Evolutionary conservation across 495 filamentous ascomycete genomes (phyloP), one percentile per base, ranked within the genome.

Genomic region (Geoglossum glabrum): DNA sequence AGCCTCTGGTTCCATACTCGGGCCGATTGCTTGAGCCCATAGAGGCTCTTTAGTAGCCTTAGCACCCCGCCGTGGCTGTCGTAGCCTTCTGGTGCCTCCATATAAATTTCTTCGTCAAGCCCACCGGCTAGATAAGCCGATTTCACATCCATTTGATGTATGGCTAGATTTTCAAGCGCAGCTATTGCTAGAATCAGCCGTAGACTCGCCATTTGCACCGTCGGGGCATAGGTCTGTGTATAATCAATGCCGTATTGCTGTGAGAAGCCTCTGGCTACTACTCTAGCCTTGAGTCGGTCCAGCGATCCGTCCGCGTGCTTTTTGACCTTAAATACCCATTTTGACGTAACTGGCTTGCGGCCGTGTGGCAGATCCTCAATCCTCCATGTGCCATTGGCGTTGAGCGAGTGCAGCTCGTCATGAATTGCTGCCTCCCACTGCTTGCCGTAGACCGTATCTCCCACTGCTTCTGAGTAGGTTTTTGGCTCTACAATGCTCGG

Each of bases 1-100:
- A 65, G 43, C 21, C 21, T 62, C 36, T 50, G 40, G 23, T 60
- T 56, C 57, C 57, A 64, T 9, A 62, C 54, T 36, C 54, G 26
- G 25, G 60, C 46, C 23, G 55, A 65, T 55, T 64, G 56, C 46
- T 64, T 64, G 56, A 64, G 40, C 5, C 63, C 28, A 56, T 64
- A 65, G 28, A 64, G 55, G 11, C 57, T 54, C 45, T 57, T 64
- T 19, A 21, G 38, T n/a, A 57, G 33, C 7, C 38, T 26, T 5
- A 36, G 25, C 9, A 57, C 55, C 30, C 15, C 21, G 17, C 55
- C 55, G n/a, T 23, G 15, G n/a, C 17, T 27, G 6, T 57, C 23
- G 17, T 36, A 36, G 26, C 55, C 55, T n/a, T 57, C 10, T 19
- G 17, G 55, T 46, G 25, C 17, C 25, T 46, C n/a, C 38, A 57